Evolutionary conservation across 2,329 filamentous ascomycete species (phyloP).

Genomic region (Alternaria sp.): DNA sequence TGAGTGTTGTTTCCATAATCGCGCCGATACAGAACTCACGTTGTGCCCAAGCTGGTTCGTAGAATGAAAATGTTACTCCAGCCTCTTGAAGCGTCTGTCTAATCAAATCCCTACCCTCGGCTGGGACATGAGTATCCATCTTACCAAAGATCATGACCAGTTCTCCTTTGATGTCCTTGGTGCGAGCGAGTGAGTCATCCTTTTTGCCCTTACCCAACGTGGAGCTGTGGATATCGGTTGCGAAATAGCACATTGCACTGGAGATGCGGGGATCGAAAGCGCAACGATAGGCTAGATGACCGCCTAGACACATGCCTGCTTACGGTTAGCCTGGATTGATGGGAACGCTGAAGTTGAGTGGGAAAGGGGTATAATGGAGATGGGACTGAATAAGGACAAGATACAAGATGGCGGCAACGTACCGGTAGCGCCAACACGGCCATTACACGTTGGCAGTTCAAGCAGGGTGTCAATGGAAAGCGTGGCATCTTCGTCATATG

Average conservation of each 20-base stretch:
- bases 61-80: conserved; percentile 77
- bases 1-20: background rate
- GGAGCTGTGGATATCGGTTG: conserved; percentile 84
- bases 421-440: conserved; percentile 62
- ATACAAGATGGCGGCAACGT: background rate
- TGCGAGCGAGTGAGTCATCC: conserved; percentile 67
- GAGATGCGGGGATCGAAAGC: conserved; percentile 78
- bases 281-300: conserved; percentile 78
- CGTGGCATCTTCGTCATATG: conserved; percentile 72
- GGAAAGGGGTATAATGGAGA: too few relatives aligned
- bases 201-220: conserved; percentile 73
- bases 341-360: background rate
- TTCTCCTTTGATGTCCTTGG: conserved; percentile 76
- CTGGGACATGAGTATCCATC: conserved; percentile 87
- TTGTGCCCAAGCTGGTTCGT: conserved; percentile 92
- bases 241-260: conserved; percentile 86
- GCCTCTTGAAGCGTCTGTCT: conserved; percentile 79
- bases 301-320: conserved; percentile 81
- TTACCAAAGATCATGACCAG: conserved; percentile 90
- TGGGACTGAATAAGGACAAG: background rate
- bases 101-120: conserved; percentile 82
- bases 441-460: conserved; percentile 65
- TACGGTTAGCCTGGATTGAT: background rate
- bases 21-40: conserved; percentile 56
- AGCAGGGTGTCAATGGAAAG: conserved; percentile 53